phyloP scores from a whole-genome alignment of 2,329 filamentous ascomycete genomes.

The Talaromyces sp. region DNA sequence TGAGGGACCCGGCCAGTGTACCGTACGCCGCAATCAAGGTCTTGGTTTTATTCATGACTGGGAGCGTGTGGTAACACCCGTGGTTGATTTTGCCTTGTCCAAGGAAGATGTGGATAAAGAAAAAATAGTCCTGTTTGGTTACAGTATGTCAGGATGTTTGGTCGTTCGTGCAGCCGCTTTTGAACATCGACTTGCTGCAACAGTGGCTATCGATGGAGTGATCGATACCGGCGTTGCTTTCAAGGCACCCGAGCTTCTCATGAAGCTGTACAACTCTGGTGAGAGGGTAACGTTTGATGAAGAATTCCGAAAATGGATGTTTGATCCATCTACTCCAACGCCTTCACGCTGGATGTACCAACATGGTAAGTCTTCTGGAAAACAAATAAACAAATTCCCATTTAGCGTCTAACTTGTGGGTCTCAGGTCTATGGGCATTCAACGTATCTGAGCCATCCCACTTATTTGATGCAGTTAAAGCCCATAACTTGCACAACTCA shows the following conservation, averaged over 20 bases:
- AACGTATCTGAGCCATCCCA: slow-evolving; percentile 24
- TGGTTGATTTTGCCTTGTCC: slow-evolving; percentile 25
- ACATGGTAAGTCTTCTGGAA: not conserved
- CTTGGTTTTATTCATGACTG: slow-evolving; percentile 35
- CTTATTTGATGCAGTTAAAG: slow-evolving; percentile 18
- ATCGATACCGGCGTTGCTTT: slow-evolving; percentile 21
- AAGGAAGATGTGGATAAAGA: slow-evolving; percentile 29
- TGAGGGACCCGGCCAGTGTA: slow-evolving; percentile 46
- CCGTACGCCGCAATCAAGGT: slow-evolving; percentile 26
- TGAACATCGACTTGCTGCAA: slow-evolving; percentile 39
- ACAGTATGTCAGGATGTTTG: slow-evolving; percentile 44
- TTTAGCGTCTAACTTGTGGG: not conserved
- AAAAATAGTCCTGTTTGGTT: slow-evolving; percentile 34
- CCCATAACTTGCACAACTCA: slow-evolving; percentile 15
- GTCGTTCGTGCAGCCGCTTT: slow-evolving; percentile 37
- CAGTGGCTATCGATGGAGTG: slow-evolving; percentile 39
- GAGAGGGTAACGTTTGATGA: not conserved
- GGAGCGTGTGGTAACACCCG: slow-evolving; percentile 29
- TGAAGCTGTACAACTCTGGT: slow-evolving; percentile 14
- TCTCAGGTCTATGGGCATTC: slow-evolving; percentile 29
- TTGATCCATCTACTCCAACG: not conserved
- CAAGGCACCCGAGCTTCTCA: slow-evolving; percentile 9
- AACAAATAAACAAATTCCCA: not conserved
- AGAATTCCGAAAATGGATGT: not conserved
- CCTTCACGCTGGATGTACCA: not conserved